These are phyloP conservation scores for Oemleria cerasiformis DNA, from an alignment of 306 rosid species.

Conservation along the genomic window DNA sequence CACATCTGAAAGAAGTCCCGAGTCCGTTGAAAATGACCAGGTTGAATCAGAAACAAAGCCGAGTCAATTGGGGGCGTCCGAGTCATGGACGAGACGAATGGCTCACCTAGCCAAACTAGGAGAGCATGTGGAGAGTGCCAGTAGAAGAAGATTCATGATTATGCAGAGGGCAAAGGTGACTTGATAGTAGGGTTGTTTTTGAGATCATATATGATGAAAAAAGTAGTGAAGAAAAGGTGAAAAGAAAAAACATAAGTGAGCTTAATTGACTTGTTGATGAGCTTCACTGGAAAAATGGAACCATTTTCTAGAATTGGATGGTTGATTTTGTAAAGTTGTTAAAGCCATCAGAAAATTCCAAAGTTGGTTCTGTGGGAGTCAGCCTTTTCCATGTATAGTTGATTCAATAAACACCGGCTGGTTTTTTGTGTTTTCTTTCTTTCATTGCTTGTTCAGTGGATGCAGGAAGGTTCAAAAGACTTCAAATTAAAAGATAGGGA, in stretches of 20 bases:
- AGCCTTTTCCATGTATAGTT: not conserved
- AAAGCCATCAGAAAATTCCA: not conserved
- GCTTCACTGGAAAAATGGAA: not conserved
- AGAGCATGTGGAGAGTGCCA: slow-evolving; percentile 56
- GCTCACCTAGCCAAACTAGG: slow-evolving; percentile 80
- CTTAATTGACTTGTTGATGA: not conserved
- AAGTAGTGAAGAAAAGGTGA: not conserved
- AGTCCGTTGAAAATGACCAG: slow-evolving; percentile 27
- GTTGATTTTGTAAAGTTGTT: not conserved
- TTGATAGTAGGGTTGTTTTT: not conserved
- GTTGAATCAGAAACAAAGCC: slow-evolving; percentile 28
- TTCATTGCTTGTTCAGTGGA: not conserved
- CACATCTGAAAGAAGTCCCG: slow-evolving; percentile 26
- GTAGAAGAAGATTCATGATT: slow-evolving; percentile 67
- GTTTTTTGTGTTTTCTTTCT: not conserved
- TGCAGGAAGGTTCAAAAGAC: not conserved
- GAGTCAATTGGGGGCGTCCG: slow-evolving; percentile 28
- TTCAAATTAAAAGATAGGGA: no score
- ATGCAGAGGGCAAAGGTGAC: slow-evolving; percentile 57
- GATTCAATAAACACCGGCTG: not conserved
- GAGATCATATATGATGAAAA: not conserved
- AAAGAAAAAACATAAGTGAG: not conserved
- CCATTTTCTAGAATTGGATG: not conserved
- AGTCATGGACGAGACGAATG: slow-evolving; percentile 72
- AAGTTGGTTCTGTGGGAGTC: not conserved